These are phyloP conservation scores for Neophaeococcomyces aloes DNA, from an alignment of 2,329 filamentous ascomycete genomes.

Conservation along the genomic window DNA sequence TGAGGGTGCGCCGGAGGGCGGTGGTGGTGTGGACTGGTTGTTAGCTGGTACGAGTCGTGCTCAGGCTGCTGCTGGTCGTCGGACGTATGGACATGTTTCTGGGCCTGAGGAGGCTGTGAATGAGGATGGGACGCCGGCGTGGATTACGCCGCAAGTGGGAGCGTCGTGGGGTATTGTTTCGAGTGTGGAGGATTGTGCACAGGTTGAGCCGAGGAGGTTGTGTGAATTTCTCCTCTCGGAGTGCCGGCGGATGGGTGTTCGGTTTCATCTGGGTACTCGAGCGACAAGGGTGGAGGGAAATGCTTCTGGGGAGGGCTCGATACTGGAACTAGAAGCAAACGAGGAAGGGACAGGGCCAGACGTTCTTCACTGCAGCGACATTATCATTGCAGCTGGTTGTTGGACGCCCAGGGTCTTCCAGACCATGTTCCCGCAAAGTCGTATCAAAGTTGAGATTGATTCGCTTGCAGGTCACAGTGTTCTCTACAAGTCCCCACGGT, in stretches of 20 bases:
- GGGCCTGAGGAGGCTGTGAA: conserved; percentile 25
- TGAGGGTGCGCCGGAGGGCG: conserved; percentile 24
- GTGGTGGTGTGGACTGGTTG: conserved; percentile 50
- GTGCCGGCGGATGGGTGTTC: conserved; percentile 50
- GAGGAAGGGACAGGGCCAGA: no score
- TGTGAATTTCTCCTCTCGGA: conserved; percentile 54
- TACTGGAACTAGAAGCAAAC: no score
- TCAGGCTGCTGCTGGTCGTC: conserved; percentile 32
- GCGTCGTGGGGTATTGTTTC: conserved; percentile 53
- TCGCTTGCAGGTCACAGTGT: no score
- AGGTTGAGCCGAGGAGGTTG: conserved; percentile 57
- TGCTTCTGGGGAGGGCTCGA: conserved; percentile 28
- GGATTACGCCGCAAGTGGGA: conserved; percentile 48
- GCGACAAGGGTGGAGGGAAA: conserved; percentile 46
- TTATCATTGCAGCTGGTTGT: conserved; percentile 58
- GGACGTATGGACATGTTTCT: not conserved
- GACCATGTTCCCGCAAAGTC: conserved; percentile 52
- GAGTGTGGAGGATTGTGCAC: conserved; percentile 49
- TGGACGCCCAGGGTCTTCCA: conserved; percentile 61
- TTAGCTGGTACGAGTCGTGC: conserved; percentile 52
- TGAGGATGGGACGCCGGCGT: conserved; percentile 33
- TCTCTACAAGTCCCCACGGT: no score
- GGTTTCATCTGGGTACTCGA: conserved; percentile 54
- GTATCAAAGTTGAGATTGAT: no score
- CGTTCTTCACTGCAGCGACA: conserved; percentile 25